Base-by-base conservation (phyloP, 306 rosid species). In the Ormosia emarginata region DNA sequence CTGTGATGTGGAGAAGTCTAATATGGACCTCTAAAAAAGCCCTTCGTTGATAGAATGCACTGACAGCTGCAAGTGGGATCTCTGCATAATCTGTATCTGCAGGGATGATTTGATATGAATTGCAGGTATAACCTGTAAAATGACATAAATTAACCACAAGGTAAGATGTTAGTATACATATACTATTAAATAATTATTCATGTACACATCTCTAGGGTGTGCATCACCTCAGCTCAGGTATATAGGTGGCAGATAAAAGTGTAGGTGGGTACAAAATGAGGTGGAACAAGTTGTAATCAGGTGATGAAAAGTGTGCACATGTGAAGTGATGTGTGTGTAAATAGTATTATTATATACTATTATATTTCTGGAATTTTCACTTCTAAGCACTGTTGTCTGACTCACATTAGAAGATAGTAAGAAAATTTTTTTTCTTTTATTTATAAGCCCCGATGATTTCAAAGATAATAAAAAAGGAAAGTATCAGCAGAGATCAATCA, bases 31-130 rank as follows among this genome's bases (percentile, higher is more conserved):
- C n/a, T n/a, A n/a, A n/a, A n/a, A n/a, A n/a, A n/a, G n/a, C 98
- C 97, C 92, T 91, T 78, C 70, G 87, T 70, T 94, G 98, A 81
- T 75, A 77, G 61, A 68, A 73, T 85, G 91, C 83, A 80, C 81
- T 59, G 74, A 92, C 97, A 41, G 94, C 97, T 77, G 98, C 94
- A 84, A 92, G 94, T 64, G 98, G 97, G 80, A 92, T 90, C 91
- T 94, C 98, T 64, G 97, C 98, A 86, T 87, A 86, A 69, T 90
- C 92, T 43, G 95, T 94, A 81, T 94, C 97, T 71, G 97, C 90
- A 36, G 98, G 97, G 78, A 94, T 83, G 82, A 94, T 90, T 89
- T 94, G 97, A 79, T 84, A 92, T 32, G 97, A 71, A 94, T 90
- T 75, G 98, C 92, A 84, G 92, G 97, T 49, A 92, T 77, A 85